Evolutionary conservation across 1,284 basidiomycete genomes (phyloP), one percentile per base, ranked within the genome.

Genomic region (Marasmius fiardii): DNA sequence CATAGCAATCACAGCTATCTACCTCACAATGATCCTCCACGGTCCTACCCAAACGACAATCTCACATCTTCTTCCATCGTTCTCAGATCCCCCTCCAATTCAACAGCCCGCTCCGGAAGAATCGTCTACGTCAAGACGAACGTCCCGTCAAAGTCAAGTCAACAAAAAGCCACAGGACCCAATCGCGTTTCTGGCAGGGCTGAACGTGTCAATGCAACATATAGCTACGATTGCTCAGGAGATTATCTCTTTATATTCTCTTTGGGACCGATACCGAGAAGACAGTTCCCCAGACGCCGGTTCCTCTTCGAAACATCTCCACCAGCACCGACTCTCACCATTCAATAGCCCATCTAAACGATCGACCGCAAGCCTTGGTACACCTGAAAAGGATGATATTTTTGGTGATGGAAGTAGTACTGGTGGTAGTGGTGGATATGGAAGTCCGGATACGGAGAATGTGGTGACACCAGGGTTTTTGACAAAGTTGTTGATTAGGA

Each of bases 151-250:
- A 23, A 44, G 57, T 52, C 51, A 61, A 59, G 48, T 59, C 21
- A 48, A 55, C 64, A 26, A 60, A 64, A 53, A 62, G 60, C 47
- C 56, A 23, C 83, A 87, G 60, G 88, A 92, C 64, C 80, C 89
- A 5, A 77, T 95, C 43, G 82, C 85, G 2, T 98, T 96, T 67
- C 83, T 98, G 55, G 87, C 94, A 0, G 84, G 82, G 7, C 80
- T 98, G 33, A 92, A 95, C 68, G 86, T 98, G 39, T 93, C 88
- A 48, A 79, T 95, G 61, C 81, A 89, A 0, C 77, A 90, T 47
- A 74, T 99, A 21, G 83, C 92, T n/a, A 88, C 91, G 20, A 88
- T 96, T 58, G 84, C 91, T 0, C 95, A 98, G 68, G 92, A 97
- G 70, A 93, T 98, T 62, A 80, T 98, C 52, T 82, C 88, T 3